Evolutionary conservation across 2,329 filamentous ascomycete species (phyloP).

Genomic region (Penicillium rolfsii): DNA sequence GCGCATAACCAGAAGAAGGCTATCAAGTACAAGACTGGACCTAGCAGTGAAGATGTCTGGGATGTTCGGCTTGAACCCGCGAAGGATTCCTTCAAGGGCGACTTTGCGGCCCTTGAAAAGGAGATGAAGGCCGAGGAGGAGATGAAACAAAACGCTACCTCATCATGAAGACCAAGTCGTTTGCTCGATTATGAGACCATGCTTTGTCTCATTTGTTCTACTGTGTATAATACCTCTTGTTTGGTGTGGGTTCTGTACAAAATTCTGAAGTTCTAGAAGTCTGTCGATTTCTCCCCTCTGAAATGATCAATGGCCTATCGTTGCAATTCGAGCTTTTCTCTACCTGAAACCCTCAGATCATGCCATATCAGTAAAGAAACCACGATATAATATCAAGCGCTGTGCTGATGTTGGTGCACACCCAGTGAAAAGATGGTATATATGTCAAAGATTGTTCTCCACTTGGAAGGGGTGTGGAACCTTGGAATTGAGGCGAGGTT

Average conservation of each 20-base stretch:
- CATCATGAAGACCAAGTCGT: constrained; percentile 12
- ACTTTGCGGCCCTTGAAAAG: constrained; percentile 48
- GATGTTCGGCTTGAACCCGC: constrained; percentile 68
- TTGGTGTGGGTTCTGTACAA: constrained; percentile 14
- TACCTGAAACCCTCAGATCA: background rate
- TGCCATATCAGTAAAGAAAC: background rate
- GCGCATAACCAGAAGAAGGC: constrained; percentile 70
- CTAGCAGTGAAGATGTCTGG: constrained; percentile 92
- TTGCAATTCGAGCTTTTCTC: background rate
- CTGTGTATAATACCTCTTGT: background rate
- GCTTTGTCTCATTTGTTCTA: background rate
- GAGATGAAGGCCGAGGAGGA: constrained; percentile 50
- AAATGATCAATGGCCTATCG: background rate
- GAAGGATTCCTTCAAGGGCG: constrained; percentile 51
- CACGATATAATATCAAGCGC: too few species aligned
- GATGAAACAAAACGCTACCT: constrained; percentile 36
- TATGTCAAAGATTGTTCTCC: too few species aligned
- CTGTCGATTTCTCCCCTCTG: constrained; percentile 4
- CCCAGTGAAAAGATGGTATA: too few species aligned
- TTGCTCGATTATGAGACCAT: background rate
- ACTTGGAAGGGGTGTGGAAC: too few species aligned
- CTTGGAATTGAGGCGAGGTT: too few species aligned
- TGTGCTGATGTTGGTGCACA: too few species aligned
- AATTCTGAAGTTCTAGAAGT: constrained; percentile 7
- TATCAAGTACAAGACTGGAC: constrained; percentile 66